A percentile compares a stretch with the other conserved stretches of the same genome.
These are phyloP conservation scores for Gossypium raimondii DNA, from an alignment of 345 rosid genomes.

Conservation along the genomic window DNA sequence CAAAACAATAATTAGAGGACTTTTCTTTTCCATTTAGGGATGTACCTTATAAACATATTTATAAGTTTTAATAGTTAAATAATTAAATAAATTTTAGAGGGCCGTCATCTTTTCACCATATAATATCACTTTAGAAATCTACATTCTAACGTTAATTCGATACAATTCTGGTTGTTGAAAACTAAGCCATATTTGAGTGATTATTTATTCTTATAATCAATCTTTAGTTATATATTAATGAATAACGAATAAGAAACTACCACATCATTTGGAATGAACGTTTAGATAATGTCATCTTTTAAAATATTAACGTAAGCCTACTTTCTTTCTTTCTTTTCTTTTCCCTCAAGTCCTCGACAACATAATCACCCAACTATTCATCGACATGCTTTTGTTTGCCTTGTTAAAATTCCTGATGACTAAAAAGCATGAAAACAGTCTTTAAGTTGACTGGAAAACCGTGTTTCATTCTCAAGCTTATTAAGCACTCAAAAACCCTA, in stretches of 20 bases:
- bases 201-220: too few species aligned
- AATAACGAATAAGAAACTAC: too few species aligned
- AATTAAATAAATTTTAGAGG: background rate
- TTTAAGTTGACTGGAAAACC: conserved; percentile 14
- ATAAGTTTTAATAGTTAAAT: background rate
- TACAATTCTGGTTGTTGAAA: too few species aligned
- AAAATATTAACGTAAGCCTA: too few species aligned
- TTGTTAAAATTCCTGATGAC: background rate
- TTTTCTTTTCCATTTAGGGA: background rate
- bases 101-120: background rate
- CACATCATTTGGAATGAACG: too few species aligned
- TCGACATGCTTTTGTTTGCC: background rate
- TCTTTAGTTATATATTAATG: too few species aligned
- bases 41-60: background rate
- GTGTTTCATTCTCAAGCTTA: conserved; percentile 15
- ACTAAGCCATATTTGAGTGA: too few species aligned
- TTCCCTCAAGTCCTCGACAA: background rate
- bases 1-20: background rate
- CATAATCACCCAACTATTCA: background rate
- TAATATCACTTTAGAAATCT: background rate
- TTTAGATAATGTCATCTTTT: too few species aligned
- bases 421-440: background rate
- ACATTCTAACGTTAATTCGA: too few species aligned
- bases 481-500: conserved; percentile 21
- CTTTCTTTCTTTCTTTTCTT: background rate